These are phyloP conservation scores for Ustilago crameri DNA, from an alignment of 1,284 basidiomycete species.

Conservation along the genomic window DNA sequence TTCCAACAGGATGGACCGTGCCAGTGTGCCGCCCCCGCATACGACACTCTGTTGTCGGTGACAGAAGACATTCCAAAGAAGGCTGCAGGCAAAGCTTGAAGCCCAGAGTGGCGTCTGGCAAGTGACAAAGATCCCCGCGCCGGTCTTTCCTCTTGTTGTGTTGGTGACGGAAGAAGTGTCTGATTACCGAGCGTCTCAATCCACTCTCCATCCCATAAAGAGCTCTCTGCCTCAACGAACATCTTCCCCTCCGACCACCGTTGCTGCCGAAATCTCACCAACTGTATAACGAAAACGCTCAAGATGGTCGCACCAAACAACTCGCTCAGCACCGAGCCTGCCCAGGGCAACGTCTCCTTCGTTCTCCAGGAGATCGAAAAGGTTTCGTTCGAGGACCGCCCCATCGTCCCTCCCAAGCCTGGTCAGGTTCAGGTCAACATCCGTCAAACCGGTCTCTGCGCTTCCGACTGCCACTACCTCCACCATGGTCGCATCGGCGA, in stretches of 20 bases:
- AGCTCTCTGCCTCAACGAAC: no score
- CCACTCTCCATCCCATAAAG: conserved; percentile 1
- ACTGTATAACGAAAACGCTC: not conserved
- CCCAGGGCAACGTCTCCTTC: conserved; percentile 77
- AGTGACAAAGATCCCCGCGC: conserved; percentile 2
- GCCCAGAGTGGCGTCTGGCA: not conserved
- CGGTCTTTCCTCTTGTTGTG: not conserved
- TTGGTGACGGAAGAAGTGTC: not conserved
- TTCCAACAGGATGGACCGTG: conserved; percentile 14
- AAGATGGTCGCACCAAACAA: conserved; percentile 59
- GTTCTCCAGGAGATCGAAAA: conserved; percentile 80
- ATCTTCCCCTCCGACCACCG: not conserved
- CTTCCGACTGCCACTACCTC: conserved; percentile 73
- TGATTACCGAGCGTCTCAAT: not conserved
- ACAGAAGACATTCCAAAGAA: conserved; percentile 11
- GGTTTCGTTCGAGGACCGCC: conserved; percentile 79
- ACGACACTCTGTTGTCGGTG: conserved; percentile 7
- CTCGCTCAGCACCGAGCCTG: conserved; percentile 54
- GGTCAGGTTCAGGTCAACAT: conserved; percentile 89
- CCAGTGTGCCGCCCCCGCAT: conserved; percentile 11
- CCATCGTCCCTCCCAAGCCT: conserved; percentile 74
- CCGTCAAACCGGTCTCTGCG: conserved; percentile 85
- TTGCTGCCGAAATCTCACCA: not conserved
- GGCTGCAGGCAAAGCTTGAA: conserved; percentile 1
- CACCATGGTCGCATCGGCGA: conserved; percentile 71